These are phyloP conservation scores for Diatrype stigma DNA, from an alignment of 2,329 filamentous ascomycete species.

Conservation along the genomic window DNA sequence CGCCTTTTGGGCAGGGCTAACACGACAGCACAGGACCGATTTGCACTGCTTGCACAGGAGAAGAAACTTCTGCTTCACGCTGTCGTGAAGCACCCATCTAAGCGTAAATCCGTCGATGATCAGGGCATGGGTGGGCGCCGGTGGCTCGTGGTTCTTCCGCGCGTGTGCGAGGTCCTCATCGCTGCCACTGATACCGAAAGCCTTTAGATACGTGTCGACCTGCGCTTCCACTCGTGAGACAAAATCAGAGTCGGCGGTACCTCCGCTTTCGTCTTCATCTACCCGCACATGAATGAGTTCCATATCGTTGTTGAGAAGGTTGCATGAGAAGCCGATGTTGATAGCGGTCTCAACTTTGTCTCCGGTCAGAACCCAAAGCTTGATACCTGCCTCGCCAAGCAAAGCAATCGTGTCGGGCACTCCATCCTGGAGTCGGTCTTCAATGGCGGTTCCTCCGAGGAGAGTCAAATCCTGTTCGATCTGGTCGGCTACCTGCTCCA, in stretches of 20 bases:
- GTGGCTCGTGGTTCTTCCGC: slow-evolving; percentile 78
- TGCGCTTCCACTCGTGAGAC: slow-evolving; percentile 61
- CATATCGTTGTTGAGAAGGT: slow-evolving; percentile 96
- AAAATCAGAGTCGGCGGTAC: slow-evolving; percentile 43
- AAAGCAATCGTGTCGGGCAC: slow-evolving; percentile 94
- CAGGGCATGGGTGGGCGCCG: slow-evolving; percentile 82
- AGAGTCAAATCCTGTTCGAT: slow-evolving; percentile 89
- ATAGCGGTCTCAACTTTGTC: slow-evolving; percentile 99
- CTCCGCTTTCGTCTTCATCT: slow-evolving; percentile 62
- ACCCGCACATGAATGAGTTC: slow-evolving; percentile 88
- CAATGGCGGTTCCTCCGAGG: slow-evolving; percentile 91
- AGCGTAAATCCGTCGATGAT: slow-evolving; percentile 94
- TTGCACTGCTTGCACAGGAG: slow-evolving; percentile 96
- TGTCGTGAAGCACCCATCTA: slow-evolving; percentile 78
- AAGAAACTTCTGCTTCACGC: slow-evolving; percentile 85
- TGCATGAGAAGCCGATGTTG: slow-evolving; percentile 99
- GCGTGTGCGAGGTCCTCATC: slow-evolving; percentile 80
- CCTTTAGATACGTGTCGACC: slow-evolving; percentile 67
- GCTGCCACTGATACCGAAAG: slow-evolving; percentile 76
- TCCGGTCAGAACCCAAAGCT: slow-evolving; percentile 96
- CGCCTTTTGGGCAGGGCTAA: slow-evolving; percentile 94
- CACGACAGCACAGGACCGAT: slow-evolving; percentile 93
- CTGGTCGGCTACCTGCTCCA: slow-evolving; percentile 82
- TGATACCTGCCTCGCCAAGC: slow-evolving; percentile 89
- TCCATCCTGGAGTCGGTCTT: slow-evolving; percentile 93